These are phyloP conservation scores for Aspergillus tamarii DNA, from an alignment of 2,329 filamentous ascomycete species.

Conservation along the genomic window DNA sequence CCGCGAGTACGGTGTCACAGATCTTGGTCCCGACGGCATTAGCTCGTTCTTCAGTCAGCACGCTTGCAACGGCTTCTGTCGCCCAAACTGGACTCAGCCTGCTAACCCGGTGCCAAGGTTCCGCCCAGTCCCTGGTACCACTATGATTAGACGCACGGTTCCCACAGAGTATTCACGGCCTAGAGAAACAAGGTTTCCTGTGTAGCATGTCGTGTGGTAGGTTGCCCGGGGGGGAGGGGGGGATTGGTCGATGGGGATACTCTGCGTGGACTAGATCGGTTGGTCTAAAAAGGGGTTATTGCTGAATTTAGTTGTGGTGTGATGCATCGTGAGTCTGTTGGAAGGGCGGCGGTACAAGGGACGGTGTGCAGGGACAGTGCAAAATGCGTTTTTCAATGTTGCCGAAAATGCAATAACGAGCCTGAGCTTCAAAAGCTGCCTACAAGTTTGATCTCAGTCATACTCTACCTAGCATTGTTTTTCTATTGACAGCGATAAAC, in stretches of 20 bases:
- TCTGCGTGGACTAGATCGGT: background rate
- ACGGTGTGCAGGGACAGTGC: background rate
- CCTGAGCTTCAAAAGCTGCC: too few relatives aligned
- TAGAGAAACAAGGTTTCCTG: background rate
- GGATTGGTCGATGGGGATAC: too few relatives aligned
- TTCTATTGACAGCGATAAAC: too few relatives aligned
- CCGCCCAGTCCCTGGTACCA: background rate
- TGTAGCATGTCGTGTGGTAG: background rate
- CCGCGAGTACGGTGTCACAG: background rate
- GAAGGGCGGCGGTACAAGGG: background rate
- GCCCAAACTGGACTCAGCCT: background rate
- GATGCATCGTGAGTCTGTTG: background rate
- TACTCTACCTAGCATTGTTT: background rate
- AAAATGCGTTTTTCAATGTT: too few relatives aligned
- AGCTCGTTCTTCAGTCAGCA: background rate
- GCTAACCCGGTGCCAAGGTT: background rate
- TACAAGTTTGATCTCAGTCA: background rate
- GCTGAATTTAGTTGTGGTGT: background rate
- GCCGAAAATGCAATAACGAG: too few relatives aligned
- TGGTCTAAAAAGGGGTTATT: background rate
- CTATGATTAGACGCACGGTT: background rate
- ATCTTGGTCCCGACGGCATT: background rate
- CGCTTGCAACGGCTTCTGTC: background rate
- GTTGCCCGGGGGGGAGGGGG: too few relatives aligned
- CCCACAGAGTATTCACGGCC: background rate